These are phyloP conservation scores for Talaromyces sp. DNA, from an alignment of 2,329 filamentous ascomycete genomes.

Conservation along the genomic window DNA sequence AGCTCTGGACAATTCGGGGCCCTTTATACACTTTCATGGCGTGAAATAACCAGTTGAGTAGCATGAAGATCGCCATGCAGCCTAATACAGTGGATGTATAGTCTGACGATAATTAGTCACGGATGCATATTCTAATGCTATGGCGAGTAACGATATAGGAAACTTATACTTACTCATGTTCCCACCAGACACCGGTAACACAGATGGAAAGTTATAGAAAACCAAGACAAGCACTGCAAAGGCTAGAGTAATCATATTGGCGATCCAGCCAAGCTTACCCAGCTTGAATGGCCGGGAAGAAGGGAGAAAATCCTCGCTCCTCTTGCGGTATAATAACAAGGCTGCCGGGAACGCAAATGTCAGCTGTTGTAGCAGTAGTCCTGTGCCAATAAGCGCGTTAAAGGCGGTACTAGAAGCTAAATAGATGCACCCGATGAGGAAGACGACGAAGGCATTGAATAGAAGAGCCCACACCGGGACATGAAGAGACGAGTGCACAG, in stretches of 20 bases:
- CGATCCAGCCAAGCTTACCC: neutral
- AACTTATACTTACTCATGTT: constrained; percentile 4
- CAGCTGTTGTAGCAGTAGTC: constrained; percentile 50
- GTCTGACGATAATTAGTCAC: too few relatives aligned
- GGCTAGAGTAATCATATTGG: neutral
- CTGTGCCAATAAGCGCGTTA: constrained; percentile 46
- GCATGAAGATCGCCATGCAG: too few relatives aligned
- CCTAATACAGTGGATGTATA: too few relatives aligned
- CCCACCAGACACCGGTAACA: neutral
- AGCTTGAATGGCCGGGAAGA: neutral
- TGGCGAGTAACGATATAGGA: too few relatives aligned
- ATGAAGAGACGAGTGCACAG: constrained; percentile 39
- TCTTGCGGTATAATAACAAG: constrained; percentile 41
- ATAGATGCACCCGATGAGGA: constrained; percentile 49
- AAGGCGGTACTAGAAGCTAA: constrained; percentile 45
- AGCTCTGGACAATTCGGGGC: too few relatives aligned
- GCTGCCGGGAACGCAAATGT: constrained; percentile 50
- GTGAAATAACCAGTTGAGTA: too few relatives aligned
- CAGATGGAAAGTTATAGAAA: constrained; percentile 3
- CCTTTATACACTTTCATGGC: too few relatives aligned
- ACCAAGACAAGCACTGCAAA: neutral
- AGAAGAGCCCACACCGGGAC: constrained; percentile 37
- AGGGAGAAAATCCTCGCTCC: neutral
- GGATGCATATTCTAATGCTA: too few relatives aligned
- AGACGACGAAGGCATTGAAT: constrained; percentile 44